Conservation (phyloP, 768 basidiomycete genomes). For the Leccinum ochraceum region DNA sequence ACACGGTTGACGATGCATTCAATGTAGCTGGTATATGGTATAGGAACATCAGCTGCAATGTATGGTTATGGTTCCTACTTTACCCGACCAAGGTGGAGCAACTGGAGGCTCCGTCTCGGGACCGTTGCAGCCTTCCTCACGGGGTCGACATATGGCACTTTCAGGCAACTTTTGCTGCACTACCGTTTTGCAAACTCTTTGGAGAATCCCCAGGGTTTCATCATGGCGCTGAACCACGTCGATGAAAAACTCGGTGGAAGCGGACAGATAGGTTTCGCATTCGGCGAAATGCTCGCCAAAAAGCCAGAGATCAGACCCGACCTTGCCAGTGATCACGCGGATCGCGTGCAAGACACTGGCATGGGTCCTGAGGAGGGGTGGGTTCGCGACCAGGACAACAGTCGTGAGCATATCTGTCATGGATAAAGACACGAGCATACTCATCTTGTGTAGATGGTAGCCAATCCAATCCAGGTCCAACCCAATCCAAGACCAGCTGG, state of each 20-base stretch:
- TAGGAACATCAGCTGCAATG: constrained; percentile 25
- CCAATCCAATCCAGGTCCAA: constrained; percentile 8
- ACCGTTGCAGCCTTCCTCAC: constrained; percentile 25
- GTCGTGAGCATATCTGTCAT: constrained; percentile 14
- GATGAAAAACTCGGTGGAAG: constrained; percentile 33
- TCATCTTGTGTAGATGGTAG: constrained; percentile 9
- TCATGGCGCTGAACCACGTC: constrained; percentile 32
- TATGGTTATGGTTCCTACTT: constrained; percentile 28
- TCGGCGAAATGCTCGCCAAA: constrained; percentile 25
- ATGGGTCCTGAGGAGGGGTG: constrained; percentile 20
- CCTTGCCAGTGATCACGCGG: neutral
- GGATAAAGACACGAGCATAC: neutral
- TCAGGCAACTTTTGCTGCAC: constrained; percentile 32
- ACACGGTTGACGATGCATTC: constrained; percentile 5
- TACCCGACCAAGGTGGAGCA: constrained; percentile 31
- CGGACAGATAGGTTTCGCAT: constrained; percentile 29
- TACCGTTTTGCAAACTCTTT: constrained; percentile 32
- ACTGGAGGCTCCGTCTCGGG: constrained; percentile 26
- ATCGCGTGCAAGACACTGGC: constrained; percentile 7
- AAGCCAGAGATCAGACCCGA: constrained; percentile 15
- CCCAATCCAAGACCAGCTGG: constrained; percentile 48
- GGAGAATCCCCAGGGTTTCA: constrained; percentile 33
- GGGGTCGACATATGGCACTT: constrained; percentile 37
- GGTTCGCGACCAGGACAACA: constrained; percentile 10
- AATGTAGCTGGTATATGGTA: constrained; percentile 24